Evolutionary conservation across 2,329 filamentous ascomycete species (phyloP).

Genomic region (Neoscytalidium dimidiatum): DNA sequence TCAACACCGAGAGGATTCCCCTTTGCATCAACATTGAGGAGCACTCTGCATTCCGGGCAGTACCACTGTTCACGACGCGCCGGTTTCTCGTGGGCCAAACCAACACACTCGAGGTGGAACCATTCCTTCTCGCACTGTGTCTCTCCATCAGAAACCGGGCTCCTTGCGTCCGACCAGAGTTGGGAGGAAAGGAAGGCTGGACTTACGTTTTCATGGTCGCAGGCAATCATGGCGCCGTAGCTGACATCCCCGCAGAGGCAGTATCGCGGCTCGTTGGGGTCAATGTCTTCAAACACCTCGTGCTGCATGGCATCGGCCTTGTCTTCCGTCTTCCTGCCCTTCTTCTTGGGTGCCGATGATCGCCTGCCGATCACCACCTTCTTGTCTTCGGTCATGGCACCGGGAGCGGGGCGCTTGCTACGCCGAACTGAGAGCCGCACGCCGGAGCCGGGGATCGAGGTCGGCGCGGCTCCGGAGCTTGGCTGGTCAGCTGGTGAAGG

Average conservation of each 20-base stretch:
- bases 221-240: conserved; percentile 81
- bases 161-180: too few species aligned
- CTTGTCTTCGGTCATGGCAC: conserved; percentile 65
- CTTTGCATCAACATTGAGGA: conserved; percentile 33
- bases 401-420: conserved; percentile 71
- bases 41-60: conserved; percentile 67
- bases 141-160: background rate
- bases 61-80: conserved; percentile 80
- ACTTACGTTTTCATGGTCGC: conserved; percentile 75
- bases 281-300: conserved; percentile 50
- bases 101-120: conserved; percentile 82
- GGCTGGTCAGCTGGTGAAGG: conserved; percentile 30
- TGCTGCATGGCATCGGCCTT: conserved; percentile 43
- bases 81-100: conserved; percentile 57
- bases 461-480: conserved; percentile 19
- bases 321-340: conserved; percentile 60
- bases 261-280: conserved; percentile 74
- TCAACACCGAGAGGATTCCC: conserved; percentile 37
- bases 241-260: conserved; percentile 79
- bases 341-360: conserved; percentile 60
- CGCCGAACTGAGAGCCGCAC: conserved; percentile 36
- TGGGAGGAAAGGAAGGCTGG: too few species aligned
- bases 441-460: conserved; percentile 36
- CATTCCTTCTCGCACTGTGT: conserved; percentile 75
- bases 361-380: conserved; percentile 69